Evolutionary conservation across 495 filamentous ascomycete species (phyloP), one percentile per base, ranked within the genome.

Genomic region (Daldinia bambusicola): DNA sequence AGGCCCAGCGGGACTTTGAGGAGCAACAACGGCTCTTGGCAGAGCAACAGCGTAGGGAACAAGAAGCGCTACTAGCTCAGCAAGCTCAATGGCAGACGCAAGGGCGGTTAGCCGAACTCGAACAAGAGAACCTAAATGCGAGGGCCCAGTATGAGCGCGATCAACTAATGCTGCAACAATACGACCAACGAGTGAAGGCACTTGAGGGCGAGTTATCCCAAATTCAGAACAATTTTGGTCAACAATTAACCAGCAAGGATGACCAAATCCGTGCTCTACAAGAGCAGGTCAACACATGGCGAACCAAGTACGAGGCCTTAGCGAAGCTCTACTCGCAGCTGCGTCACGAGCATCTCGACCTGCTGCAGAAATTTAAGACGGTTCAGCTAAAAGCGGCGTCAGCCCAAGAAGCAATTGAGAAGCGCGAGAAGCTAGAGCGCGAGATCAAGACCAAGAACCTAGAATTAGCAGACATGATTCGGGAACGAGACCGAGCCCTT

Each of bases 391-490:
- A 98, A 80, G 95, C 95, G 5, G 92, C 94, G 1, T 98, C 95
- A 3, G 96, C 95, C 0, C 94, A 98, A 78, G 96, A 98, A 79
- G 95, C 96, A 3, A 97, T 98, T 69, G 96, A 98, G 22, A 89
- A 87, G 61, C 89, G 95, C 20, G 96, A 99, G 81, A 97, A 95
- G 82, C 86, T 99, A 63, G 93, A 98, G 81, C 89, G 95, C 9
- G 95, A 99, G 80, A 91, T 98, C 76, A 99, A 99, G 85, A 97
- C 94, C 22, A 99, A 98, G 88, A 99, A 98, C 77, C 84, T 98
- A 16, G 96, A 99, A 80, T 83, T 99, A 48, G 95, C 95, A 56
- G 95, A 98, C 78, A 98, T 99, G 95, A 99, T 99, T 65, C 89
- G 95, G 5, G 95, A 99, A 79, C 86, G 95, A 74, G 95, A 99